Evolutionary conservation across 140 eudicot species (phyloP), one percentile per base, ranked within the genome.

Genomic region (Stevia rebaudiana): DNA sequence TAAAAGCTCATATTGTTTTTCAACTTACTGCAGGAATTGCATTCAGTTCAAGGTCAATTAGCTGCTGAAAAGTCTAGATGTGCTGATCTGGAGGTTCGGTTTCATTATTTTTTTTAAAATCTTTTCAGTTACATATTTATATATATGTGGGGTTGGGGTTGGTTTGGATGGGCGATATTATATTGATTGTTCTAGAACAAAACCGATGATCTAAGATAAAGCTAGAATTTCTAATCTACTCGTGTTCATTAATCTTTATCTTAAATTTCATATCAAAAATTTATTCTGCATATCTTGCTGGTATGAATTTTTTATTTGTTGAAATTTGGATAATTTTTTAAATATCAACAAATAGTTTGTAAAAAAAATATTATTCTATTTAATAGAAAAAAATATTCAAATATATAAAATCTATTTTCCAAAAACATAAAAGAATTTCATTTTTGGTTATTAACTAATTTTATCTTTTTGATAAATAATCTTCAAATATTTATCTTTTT

Each of bases 41-140:
- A 74, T 33, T 90, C 94, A 1, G 86, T 90, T 72, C 94, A 87
- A 76, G 86, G 78, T 65, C 97, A 90, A 74, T 75, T 90, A 56
- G 84, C 73, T 13, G 78, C 86, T 74, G 97, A 90, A 82, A 80
- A 90, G 78, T 90, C 95, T 72, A 82, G 97, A 90, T 87, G 97
- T 63, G 82, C 89, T 77, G 82, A 74, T 58, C 80, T 90, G 36
- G 97, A 90, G 97, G 97, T 63, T 39, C 40, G 30, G 13, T 53
- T 60, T 64, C 39, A 30, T 53, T 67, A 22, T 11, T 17, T 6
- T 67, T 66, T 40, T 16, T 3, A 11, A 25, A 42, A n/a, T 46
- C 8, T 61, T n/a, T 48, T 59, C 30, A 21, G 13, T 24, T 65
- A 23, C 54, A 44, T 6, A 65, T 56, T 40, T 23, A 39, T 41